Evolutionary conservation across 768 basidiomycete species (phyloP), one percentile per base, ranked within the genome.

Genomic region (Pulveroboletus ravenelii): DNA sequence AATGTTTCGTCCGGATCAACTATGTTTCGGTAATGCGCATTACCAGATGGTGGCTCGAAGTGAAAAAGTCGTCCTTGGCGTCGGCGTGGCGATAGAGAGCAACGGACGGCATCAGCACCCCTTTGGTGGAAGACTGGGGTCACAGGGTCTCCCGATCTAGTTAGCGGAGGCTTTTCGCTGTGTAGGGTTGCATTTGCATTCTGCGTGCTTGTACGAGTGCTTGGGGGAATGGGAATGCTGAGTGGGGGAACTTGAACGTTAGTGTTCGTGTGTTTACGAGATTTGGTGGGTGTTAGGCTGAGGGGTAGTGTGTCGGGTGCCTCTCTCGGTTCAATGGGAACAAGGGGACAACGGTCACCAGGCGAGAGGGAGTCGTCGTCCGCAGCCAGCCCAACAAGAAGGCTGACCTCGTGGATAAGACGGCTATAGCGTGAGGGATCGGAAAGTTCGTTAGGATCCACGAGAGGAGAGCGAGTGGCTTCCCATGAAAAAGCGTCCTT

Each of bases 321-420:
- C 27, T 32, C 49, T 30, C 32, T 42, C 32, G 56, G 15, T 35
- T 25, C 34, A 23, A 35, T 41, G 34, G 41, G 41, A 30, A 45
- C 43, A 27, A 35, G 43, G 23, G 47, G 41, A 39, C 30, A 37
- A 31, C 6, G n/a, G n/a, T 53, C 50, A 20, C 32, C 46, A 23
- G 45, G 37, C 3, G 45, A 40, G n/a, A 41, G 30, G 30, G 35
- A 31, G 18, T 53, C 58, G 15, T 64, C 48, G 1, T 66, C 64
- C 1, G 51, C 15, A 6, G 67, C n/a, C 17, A 68, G 43, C 18
- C 66, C 68, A 13, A 70, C 58, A 39, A 68, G 67, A 35, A 62
- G 55, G 45, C 66, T 62, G 14, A 70, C 64, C 27, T 70, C 68
- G 14, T 62, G 59, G 29, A 68, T 60, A 31, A 68, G 64, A 43